Conservation (phyloP, 495 filamentous ascomycete species). For the Lasiosphaeria miniovina region DNA sequence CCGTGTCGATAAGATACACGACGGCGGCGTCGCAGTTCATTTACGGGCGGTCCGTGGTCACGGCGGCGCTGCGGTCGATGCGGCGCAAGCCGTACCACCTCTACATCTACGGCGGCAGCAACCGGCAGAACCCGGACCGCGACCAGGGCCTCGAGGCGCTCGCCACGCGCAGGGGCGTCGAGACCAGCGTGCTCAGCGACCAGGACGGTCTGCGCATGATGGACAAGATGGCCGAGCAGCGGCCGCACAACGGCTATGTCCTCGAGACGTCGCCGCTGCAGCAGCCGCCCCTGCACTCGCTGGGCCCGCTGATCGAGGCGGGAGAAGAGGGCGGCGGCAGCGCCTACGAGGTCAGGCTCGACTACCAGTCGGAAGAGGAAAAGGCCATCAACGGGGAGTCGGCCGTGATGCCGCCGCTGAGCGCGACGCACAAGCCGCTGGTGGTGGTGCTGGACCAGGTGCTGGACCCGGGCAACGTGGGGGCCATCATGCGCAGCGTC, state of each 20-base stretch:
- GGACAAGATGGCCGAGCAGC: constrained; percentile 76
- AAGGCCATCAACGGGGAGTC: constrained; percentile 63
- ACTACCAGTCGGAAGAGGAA: constrained; percentile 71
- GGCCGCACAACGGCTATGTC: constrained; percentile 88
- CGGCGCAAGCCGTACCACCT: constrained; percentile 78
- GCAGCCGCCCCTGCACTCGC: constrained; percentile 60
- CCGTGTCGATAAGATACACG: constrained; percentile 69
- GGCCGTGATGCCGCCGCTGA: constrained; percentile 33
- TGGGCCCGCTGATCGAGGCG: constrained; percentile 46
- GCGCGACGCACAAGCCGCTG: constrained; percentile 61
- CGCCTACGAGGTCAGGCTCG: constrained; percentile 57
- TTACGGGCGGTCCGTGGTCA: constrained; percentile 79
- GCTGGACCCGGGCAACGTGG: constrained; percentile 83
- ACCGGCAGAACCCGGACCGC: constrained; percentile 38
- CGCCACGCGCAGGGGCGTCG: constrained; percentile 55
- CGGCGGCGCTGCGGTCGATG: constrained; percentile 68
- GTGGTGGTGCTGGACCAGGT: constrained; percentile 82
- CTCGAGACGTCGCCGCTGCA: constrained; percentile 85
- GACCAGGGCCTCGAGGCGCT: constrained; percentile 52
- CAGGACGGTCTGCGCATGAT: constrained; percentile 57
- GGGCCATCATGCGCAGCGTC: constrained; percentile 80
- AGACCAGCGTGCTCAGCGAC: constrained; percentile 47
- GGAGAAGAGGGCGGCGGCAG: constrained; percentile 24
- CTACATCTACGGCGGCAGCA: constrained; percentile 65
- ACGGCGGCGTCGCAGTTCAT: constrained; percentile 88